phyloP scores from a whole-genome alignment of 371 early-diverging fungal species.

The Mucor irregularis region DNA sequence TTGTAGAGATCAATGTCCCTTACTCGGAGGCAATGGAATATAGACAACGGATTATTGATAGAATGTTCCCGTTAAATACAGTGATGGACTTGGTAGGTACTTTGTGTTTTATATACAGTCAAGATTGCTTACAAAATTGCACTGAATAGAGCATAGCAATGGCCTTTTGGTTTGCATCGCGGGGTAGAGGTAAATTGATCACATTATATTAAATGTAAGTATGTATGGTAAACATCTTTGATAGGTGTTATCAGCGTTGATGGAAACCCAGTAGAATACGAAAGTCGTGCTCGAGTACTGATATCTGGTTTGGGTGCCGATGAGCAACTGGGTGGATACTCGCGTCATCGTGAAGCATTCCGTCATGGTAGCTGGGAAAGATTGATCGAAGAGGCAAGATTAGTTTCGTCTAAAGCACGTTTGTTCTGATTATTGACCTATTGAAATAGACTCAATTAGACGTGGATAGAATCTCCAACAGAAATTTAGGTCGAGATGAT shows the following conservation, averaged over 20 bases:
- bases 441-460: constrained; percentile 73
- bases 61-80: constrained; percentile 83
- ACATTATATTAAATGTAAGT: background rate
- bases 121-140: no score
- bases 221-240: background rate
- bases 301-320: constrained; percentile 96
- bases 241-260: constrained; percentile 29
- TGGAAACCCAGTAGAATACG: constrained; percentile 35
- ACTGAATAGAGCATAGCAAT: constrained; percentile 90
- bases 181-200: constrained; percentile 64
- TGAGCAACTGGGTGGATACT: constrained; percentile 93
- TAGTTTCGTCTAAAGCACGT: no score
- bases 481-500: constrained; percentile 94
- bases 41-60: constrained; percentile 60
- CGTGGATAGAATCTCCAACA: constrained; percentile 77
- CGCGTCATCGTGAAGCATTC: constrained; percentile 81
- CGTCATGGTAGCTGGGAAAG: constrained; percentile 63
- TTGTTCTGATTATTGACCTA: background rate
- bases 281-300: constrained; percentile 74
- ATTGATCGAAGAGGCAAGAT: constrained; percentile 63
- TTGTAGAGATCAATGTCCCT: constrained; percentile 89
- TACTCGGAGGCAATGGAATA: constrained; percentile 65
- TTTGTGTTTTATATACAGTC: background rate
- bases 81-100: constrained; percentile 87
- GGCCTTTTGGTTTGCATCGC: constrained; percentile 95